Base-by-base conservation (phyloP, 1,139 yeast genomes). In the Nakaseomyces bracarensis region DNA sequence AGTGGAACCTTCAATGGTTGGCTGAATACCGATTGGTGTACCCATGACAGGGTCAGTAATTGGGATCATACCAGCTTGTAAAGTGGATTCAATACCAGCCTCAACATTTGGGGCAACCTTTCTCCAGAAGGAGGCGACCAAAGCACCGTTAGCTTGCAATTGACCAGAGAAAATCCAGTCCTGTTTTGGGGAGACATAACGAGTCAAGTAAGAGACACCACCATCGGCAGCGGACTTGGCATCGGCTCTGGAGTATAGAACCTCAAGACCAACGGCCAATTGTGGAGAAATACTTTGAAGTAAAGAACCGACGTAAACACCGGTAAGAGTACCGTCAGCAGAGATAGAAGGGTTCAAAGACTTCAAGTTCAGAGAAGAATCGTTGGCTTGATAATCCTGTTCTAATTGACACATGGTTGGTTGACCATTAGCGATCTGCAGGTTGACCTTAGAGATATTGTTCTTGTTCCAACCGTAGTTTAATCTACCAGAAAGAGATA, bases 401-500 rank as follows among this genome's bases (percentile, higher is more conserved):
- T 93, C 99, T 56, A 91, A 71, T 71, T 91, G 98, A 50, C 86
- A 74, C 95, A 91, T 86, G 43, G 94, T 72, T 50, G 94, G 96
- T 70, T 89, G 97, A 48, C 83, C 85, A 49, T 80, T 71, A 54
- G 94, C 89, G 55, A 87, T 73, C 71, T 91, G 97, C 61, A 87
- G 71, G 56, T 94, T 86, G 51, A 85, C 76, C 70, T 89, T 89
- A 49, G 96, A 77, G 58, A 84, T 73, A 63, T 80, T 76, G 61
- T 72, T 72, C 62, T 79, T 77, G 63, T 79, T 77, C 96, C 97
- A 89, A 48, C 93, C 89, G 67, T 85, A 85, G 72, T 87, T 89
- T 57, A 84, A 67, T 67, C 97, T 80, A 55, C 96, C 98, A 46
- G 86, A 77, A 57, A 91, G 72, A 10, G 94, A 79, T 46, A 77